Base-by-base conservation (phyloP, 352 stramenopile species). In the Globisporangium ultimum region DNA sequence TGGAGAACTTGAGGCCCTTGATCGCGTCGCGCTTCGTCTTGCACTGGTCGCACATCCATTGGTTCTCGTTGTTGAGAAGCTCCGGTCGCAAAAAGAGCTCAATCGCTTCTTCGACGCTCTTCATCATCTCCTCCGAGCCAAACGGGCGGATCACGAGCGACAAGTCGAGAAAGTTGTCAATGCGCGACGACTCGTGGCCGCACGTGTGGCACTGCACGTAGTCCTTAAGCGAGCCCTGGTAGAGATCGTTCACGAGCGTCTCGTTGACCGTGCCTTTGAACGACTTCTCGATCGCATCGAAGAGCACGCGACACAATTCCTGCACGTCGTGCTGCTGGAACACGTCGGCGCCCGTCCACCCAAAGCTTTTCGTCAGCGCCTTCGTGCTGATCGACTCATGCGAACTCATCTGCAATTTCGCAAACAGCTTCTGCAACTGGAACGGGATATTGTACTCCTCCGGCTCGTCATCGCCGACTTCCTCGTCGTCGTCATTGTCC, bases 271-370 rank as follows among this genome's bases (percentile, higher is more conserved):
- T 97, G 21, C 73, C 85, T 54, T 96, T 91, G 57, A 97, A 93
- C 9, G 78, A 89, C 20, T 80, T 77, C 60, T 97, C 91, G 6
- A 97, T 71, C 20, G 91, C 91, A 60, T 98, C 91, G 55, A 98
- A 92, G 21, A 98, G 69, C 24, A 98, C 90, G 28, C 88, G 78
- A 45, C 78, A 95, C 22, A 98, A 72, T 58, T 98, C 91, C 56
- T 98, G 91, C 4, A 96, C 89, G 51, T 97, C 91, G 49, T 97
- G 91, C 67, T 97, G 89, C 72, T 96, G 83, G 55, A 96, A 96
- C 7, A 93, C 87, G 41, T 97, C 82, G 12, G 74, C 71, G 32
- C 84, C 88, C 0, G 87, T 95, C 90, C 91, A 97, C 3, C 89
- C 91, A 68, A 98, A 98, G 68, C 85, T 97, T 60, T 95, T 91